Evolutionary conservation across 371 early-diverging fungal species (phyloP).

Genomic region (Capniomyces stellatus): DNA sequence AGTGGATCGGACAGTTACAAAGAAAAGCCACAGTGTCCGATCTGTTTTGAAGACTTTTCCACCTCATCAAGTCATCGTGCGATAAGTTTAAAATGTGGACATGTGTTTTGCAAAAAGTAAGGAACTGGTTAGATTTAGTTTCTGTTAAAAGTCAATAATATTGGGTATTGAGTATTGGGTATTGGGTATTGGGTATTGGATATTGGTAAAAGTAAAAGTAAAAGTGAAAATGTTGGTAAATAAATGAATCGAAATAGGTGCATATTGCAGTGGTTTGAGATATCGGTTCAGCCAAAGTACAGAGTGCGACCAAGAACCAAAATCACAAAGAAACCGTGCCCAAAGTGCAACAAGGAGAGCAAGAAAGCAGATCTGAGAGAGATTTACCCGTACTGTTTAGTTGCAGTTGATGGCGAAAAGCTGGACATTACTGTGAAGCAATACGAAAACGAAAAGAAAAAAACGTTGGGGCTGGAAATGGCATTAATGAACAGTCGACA

Average conservation of each 20-base stretch:
- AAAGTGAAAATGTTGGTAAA: too few relatives aligned
- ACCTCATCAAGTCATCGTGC: not conserved
- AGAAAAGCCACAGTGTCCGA: conserved; percentile 1
- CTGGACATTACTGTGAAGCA: not conserved
- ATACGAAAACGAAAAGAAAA: not conserved
- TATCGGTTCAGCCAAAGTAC: not conserved
- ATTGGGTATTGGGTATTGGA: too few relatives aligned
- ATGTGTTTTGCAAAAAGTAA: conserved; percentile 3
- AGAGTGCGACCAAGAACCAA: not conserved
- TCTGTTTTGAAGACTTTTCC: not conserved
- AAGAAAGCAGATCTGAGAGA: not conserved
- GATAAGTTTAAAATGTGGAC: conserved; percentile 1
- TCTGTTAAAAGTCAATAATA: too few relatives aligned
- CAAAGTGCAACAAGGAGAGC: not conserved
- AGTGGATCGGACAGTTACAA: too few relatives aligned
- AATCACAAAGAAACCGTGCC: not conserved
- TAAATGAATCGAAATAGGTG: too few relatives aligned
- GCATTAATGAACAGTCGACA: not conserved
- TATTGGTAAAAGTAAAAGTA: too few relatives aligned
- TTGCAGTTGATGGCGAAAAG: conserved; percentile 1
- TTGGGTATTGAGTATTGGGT: too few relatives aligned
- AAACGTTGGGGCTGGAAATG: not conserved
- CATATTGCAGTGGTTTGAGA: conserved; percentile 1
- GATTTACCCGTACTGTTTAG: conserved; percentile 1
- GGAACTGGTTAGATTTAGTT: too few relatives aligned